These are phyloP conservation scores for Trichosanthes cucumerina DNA, from an alignment of 306 rosid genomes.

Conservation along the genomic window DNA sequence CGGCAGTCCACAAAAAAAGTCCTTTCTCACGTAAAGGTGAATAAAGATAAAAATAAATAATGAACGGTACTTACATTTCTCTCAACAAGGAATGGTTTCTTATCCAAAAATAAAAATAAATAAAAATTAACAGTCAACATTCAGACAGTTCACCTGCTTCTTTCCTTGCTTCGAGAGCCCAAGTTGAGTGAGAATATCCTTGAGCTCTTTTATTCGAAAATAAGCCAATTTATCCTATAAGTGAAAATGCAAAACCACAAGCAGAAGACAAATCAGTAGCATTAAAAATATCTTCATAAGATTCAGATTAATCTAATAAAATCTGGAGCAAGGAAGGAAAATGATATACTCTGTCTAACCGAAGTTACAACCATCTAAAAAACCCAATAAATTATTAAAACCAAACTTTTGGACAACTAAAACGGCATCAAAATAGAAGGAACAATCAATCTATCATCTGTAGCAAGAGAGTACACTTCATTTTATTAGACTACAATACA, in stretches of 20 bases:
- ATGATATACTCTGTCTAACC: neutral
- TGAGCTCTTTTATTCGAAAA: slow-evolving; percentile 89
- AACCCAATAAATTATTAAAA: neutral
- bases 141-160: slow-evolving; percentile 67
- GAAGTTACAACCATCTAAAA: neutral
- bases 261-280: neutral
- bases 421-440: neutral
- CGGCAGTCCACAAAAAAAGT: too few relatives aligned
- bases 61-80: neutral
- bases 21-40: too few relatives aligned
- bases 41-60: too few relatives aligned
- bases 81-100: neutral
- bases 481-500: neutral
- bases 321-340: neutral
- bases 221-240: slow-evolving; percentile 65
- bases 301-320: neutral
- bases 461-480: neutral
- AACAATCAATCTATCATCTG: neutral
- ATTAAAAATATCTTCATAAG: neutral
- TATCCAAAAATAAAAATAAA: neutral
- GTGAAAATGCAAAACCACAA: neutral
- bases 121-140: neutral
- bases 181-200: slow-evolving; percentile 77
- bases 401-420: neutral
- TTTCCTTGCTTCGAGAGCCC: slow-evolving; percentile 97